Conservation (phyloP, 768 basidiomycete species). For the Boletus insuetus region DNA sequence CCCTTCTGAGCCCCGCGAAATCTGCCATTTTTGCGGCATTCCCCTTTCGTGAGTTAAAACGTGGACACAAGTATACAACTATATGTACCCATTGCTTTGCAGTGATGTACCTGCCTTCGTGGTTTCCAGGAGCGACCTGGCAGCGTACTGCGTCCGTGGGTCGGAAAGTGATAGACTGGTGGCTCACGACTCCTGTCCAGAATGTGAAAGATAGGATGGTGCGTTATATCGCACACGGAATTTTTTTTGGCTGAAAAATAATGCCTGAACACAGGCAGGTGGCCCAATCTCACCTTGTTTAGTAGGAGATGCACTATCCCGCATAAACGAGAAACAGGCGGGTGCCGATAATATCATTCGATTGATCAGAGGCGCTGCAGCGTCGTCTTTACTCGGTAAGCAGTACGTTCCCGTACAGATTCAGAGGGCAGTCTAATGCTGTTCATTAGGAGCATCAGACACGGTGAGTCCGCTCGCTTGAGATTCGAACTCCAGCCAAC, state of each 20-base stretch:
- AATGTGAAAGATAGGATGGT: not conserved
- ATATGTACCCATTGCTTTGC: not conserved
- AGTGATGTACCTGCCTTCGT: slow-evolving; percentile 9
- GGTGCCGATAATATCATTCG: not conserved
- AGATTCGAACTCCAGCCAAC: not conserved
- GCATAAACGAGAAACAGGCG: not conserved
- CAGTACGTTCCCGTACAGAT: not conserved
- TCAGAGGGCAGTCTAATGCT: not conserved
- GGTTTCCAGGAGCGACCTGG: slow-evolving; percentile 7
- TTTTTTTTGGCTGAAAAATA: not conserved
- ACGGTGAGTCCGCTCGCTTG: not conserved
- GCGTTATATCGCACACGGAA: not conserved
- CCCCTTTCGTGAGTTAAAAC: slow-evolving; percentile 3
- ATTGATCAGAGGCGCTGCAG: slow-evolving; percentile 2
- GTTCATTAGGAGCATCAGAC: slow-evolving; percentile 5
- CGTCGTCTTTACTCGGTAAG: slow-evolving; percentile 7
- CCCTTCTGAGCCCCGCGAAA: not conserved
- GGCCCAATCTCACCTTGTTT: slow-evolving; percentile 1
- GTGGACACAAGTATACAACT: too few species aligned
- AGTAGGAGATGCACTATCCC: slow-evolving; percentile 2
- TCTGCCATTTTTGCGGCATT: slow-evolving; percentile 6
- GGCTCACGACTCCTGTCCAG: not conserved
- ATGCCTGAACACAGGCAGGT: not conserved
- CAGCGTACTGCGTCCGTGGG: not conserved
- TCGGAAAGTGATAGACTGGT: slow-evolving; percentile 1